Percentiles rank a stretch among this genome's conserved stretches.
These are phyloP conservation scores for Psilocybe cyanescens DNA, from an alignment of 768 basidiomycete genomes.

Conservation along the genomic window DNA sequence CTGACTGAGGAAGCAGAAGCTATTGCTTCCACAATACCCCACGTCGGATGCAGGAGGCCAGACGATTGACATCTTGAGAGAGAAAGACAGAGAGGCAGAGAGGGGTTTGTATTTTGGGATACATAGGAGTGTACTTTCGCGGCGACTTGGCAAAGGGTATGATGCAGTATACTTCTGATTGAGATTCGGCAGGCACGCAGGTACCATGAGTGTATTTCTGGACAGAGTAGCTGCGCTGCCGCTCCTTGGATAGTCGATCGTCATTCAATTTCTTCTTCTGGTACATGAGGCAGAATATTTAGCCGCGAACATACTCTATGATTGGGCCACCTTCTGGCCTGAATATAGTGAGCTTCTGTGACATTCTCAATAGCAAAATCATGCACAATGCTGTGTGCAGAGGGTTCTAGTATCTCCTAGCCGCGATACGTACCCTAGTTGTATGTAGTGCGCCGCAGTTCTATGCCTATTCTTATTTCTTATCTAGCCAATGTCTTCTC, in stretches of 20 bases:
- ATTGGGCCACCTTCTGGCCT: too few relatives aligned
- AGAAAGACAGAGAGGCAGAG: neutral
- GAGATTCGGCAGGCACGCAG: neutral
- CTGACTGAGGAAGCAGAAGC: neutral
- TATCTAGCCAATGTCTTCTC: too few relatives aligned
- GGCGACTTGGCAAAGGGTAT: neutral
- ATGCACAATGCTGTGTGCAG: neutral
- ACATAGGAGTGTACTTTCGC: neutral
- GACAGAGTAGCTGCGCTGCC: neutral
- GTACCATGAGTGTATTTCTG: neutral
- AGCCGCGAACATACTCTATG: neutral
- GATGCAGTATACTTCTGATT: neutral
- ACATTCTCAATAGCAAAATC: too few relatives aligned
- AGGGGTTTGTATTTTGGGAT: neutral
- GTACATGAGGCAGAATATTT: neutral
- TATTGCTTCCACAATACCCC: too few relatives aligned
- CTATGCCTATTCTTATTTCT: too few relatives aligned
- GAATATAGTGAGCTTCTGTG: too few relatives aligned
- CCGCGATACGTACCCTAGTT: too few relatives aligned
- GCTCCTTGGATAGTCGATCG: neutral
- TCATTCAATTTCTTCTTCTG: neutral
- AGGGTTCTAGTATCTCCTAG: neutral
- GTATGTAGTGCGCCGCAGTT: too few relatives aligned
- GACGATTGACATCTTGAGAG: neutral
- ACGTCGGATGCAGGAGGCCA: neutral